Percentiles rank a stretch among this genome's conserved stretches.
Evolutionary conservation across 2,329 filamentous ascomycete species (phyloP).

Genomic region (Hysterium pulicare): DNA sequence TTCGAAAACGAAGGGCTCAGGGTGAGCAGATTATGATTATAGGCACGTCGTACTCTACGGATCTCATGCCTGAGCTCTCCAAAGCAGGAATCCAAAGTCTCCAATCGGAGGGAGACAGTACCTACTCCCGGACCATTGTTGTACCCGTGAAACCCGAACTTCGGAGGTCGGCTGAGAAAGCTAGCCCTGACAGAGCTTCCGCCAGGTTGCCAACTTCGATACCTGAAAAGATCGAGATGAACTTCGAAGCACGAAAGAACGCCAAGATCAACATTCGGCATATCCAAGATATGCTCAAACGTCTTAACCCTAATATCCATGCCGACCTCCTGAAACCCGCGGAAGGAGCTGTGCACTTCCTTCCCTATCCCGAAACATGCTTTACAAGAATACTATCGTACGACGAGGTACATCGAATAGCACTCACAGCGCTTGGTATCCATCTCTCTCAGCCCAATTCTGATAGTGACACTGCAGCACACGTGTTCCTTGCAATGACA

Average conservation of each 20-base stretch:
- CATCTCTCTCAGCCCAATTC: slow-evolving; percentile 18
- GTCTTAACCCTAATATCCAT: slow-evolving; percentile 37
- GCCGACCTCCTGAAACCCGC: slow-evolving; percentile 23
- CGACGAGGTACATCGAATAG: slow-evolving; percentile 59
- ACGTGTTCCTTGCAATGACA: slow-evolving; percentile 41
- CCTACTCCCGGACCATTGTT: slow-evolving; percentile 34
- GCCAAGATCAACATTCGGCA: slow-evolving; percentile 62
- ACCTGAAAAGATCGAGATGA: too few species aligned
- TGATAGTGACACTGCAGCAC: slow-evolving; percentile 34
- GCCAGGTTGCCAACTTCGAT: too few species aligned
- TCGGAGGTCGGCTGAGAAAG: not conserved
- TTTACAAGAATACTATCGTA: slow-evolving; percentile 56
- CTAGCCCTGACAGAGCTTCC: slow-evolving; percentile 2
- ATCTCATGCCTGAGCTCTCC: slow-evolving; percentile 42
- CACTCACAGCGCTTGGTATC: slow-evolving; percentile 50
- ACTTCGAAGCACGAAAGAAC: slow-evolving; percentile 22
- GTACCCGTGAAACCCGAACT: slow-evolving; percentile 15
- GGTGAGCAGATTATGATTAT: slow-evolving; percentile 73
- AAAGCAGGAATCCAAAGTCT: slow-evolving; percentile 45
- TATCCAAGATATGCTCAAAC: slow-evolving; percentile 59
- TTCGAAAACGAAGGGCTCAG: slow-evolving; percentile 68
- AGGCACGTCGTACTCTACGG: slow-evolving; percentile 66
- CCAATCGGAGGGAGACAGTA: slow-evolving; percentile 39
- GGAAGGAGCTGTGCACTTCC: slow-evolving; percentile 22
- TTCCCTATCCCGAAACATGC: too few species aligned